Evolutionary conservation across 805 yeast genomes (phyloP), one percentile per base, ranked within the genome.

Genomic region (Nakazawaea peltata): DNA sequence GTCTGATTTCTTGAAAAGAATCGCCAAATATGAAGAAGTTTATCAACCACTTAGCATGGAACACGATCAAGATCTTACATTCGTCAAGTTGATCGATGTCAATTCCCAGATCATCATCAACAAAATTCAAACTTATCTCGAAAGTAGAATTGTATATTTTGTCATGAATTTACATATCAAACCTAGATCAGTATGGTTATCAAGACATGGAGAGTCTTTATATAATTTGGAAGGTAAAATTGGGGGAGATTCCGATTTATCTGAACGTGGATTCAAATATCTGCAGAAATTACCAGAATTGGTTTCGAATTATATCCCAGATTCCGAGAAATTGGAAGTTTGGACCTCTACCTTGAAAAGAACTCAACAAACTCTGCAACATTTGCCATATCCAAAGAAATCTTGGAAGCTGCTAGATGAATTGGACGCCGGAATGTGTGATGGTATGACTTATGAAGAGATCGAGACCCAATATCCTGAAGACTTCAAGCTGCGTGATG

Each of bases 341-440:
- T 90, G 98, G 97, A 90, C 97, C 1, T 85, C 96, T 2, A 90
- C 97, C 0, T 67, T 90, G 46, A 76, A 69, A 43, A 69, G 98
- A 58, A 90, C 98, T 5, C 92, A 85, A 57, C 95, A 90, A 55
- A 90, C 97, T 1, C 90, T 96, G 1, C 74, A 81, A 40, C 70
- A 67, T 53, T 66, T 90, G 47, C 86, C 92, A 1, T 85, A 82
- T 56, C 77, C 80, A 41, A 80, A 87, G 54, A 66, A 87, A 45
- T 81, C 80, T 44, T 90, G 98, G 99, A 92, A 92, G 57, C 97
- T 97, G 1, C 65, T 90, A 46, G 97, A 90, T 56, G 98, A 90
- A 61, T 71, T 90, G 42, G 97, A 90, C 56, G 97, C 97, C 0
- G 98, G 98, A 9, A 88, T 85, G 17, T 90, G 97, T 57, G 98